phyloP scores from a whole-genome alignment of 805 yeast genomes.

The Cyberlindnera xylosilytica region DNA sequence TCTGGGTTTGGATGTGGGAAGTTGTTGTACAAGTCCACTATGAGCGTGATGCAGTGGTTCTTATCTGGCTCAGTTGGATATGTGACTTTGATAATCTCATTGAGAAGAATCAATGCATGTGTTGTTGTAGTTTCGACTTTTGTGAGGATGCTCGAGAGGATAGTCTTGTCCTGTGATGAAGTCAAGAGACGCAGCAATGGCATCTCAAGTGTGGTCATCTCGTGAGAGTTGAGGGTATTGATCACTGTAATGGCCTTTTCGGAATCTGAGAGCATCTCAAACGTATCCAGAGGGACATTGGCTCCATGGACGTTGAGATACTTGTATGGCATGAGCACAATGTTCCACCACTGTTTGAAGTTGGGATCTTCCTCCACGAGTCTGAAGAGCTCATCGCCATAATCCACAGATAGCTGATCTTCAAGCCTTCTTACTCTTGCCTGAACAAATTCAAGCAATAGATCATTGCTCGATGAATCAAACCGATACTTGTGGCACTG shows the following conservation, averaged over 20 bases:
- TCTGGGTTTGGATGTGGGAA: constrained; percentile 5
- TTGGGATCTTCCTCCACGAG: constrained; percentile 1
- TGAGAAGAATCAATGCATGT: constrained; percentile 3
- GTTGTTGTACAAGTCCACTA: constrained; percentile 3
- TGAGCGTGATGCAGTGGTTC: background rate
- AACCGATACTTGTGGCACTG: constrained; percentile 5
- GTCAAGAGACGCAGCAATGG: background rate
- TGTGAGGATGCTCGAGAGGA: background rate
- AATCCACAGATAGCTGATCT: background rate
- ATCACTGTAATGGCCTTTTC: constrained; percentile 5
- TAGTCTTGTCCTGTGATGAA: constrained; percentile 1
- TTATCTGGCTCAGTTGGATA: constrained; percentile 1
- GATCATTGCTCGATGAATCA: background rate
- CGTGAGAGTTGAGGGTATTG: background rate
- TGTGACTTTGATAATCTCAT: constrained; percentile 1
- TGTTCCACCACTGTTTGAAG: constrained; percentile 27
- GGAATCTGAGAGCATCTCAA: constrained; percentile 3
- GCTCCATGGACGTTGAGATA: constrained; percentile 16
- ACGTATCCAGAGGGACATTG: background rate
- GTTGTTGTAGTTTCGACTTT: background rate
- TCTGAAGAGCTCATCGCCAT: constrained; percentile 26
- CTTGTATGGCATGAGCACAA: constrained; percentile 29
- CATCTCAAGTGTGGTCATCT: background rate
- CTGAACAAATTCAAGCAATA: constrained; percentile 12
- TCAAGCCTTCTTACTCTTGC: constrained; percentile 10